Base-by-base conservation (phyloP, 768 basidiomycete genomes). In the Tephrocybe sp. region DNA sequence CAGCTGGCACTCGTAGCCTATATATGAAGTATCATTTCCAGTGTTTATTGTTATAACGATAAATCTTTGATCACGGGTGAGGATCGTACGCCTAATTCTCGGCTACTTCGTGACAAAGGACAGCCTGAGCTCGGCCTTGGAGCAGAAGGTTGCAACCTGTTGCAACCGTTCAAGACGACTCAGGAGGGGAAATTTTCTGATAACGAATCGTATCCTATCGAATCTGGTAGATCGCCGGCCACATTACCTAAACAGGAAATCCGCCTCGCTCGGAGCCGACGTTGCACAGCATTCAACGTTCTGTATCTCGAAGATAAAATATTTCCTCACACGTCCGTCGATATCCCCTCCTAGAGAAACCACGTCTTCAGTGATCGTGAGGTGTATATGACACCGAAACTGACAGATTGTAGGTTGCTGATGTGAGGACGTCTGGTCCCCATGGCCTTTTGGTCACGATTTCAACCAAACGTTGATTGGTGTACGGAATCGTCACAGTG, bases 261-360 rank as follows among this genome's bases (percentile, higher is more conserved):
- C 54, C 55, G 55, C 18, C 27, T 45, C 30, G 24, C 24, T 47
- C 55, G 55, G 55, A 40, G 19, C 55, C 55, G 55, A 42, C 21
- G 31, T 18, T 37, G 36, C 45, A 47, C 46, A 45, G 42, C 52
- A 25, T 38, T 12, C 12, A n/a, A 11, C n/a, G 7, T 30, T 12
- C 6, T 6, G 12, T 12, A 15, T 34, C 37, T 38, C 37, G n/a
- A 38, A 22, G 6, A 15, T 5, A 21, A 16, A 16, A 5, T 19
- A 33, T 40, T 13, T 37, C n/a, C 40, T 50, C 57, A 53, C 51
- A 4, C 15, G n/a, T n/a, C 13, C 33, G 42, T 43, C 37, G 50
- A 55, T 53, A 46, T 55, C 27, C 38, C 40, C 49, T 25, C 43
- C 27, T 11, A 50, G 36, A 27, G 34, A 41, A 16, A 52, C 36